Evolutionary conservation across 2,329 filamentous ascomycete species (phyloP), one percentile per base, ranked within the genome.

Genomic region (Coniochaeta sp.): DNA sequence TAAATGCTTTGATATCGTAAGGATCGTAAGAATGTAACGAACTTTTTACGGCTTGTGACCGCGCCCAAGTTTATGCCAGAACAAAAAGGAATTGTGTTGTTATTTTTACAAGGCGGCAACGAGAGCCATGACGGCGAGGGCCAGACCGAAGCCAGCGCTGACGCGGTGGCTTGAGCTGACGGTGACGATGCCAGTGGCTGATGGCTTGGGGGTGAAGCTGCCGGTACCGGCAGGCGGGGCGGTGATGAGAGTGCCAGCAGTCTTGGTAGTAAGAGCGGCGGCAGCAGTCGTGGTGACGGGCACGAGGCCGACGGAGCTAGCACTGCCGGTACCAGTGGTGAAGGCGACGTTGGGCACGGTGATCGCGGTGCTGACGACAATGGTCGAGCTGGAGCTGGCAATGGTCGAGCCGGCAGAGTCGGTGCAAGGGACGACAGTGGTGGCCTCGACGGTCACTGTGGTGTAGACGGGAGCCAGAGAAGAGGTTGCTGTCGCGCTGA

Each of bases 341-440:
- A 85, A 79, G 68, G 70, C 76, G 63, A 85, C 77, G 72, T 81
- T 72, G 50, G 83, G 83, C 28, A 85, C 78, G 56, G 78, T 77
- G 62, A 85, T 66, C 67, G 77, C 75, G 62, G 79, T 79, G 68
- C 74, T 74, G 67, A 79, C 67, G 61, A 72, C 75, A 34, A 75
- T 73, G 56, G 77, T 79, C 70, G 78, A 77, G 70, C 76, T 81
- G 62, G 80, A 80, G 71, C 77, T 77, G 59, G 80, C 74, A 67
- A 84, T 76, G 62, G 74, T 75, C 61, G 71, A 69, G 65, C 77
- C 78, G 47, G 76, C 74, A 40, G 70, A 71, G 64, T 82, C 73
- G 54, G 78, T 79, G 70, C 75, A 79, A 57, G 80, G 76, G 43
- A 82, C 74, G 31, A 83, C 73, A 36, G 81, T 79, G 65, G 82